Percentiles rank a stretch among this genome's conserved stretches.
These are phyloP conservation scores for Phytophthora capsici DNA, from an alignment of 352 stramenopile genomes.

Conservation along the genomic window DNA sequence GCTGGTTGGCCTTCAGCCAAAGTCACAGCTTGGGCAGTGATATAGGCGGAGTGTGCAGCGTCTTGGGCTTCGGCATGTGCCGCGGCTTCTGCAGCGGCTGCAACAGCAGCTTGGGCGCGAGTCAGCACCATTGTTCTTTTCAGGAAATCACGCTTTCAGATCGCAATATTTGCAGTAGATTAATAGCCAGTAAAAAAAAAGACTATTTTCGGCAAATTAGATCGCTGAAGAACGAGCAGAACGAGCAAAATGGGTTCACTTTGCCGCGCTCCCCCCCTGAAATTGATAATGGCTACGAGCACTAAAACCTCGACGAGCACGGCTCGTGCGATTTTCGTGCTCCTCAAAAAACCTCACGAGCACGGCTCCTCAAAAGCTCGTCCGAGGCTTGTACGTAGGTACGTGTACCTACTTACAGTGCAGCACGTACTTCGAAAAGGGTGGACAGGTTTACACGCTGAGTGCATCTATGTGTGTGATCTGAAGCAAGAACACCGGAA, in stretches of 20 bases:
- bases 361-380: background rate
- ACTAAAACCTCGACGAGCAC: slow-evolving; percentile 5
- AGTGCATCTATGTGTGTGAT: background rate
- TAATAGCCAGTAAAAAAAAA: slow-evolving; percentile 1
- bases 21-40: too few relatives aligned
- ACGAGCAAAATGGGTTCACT: background rate
- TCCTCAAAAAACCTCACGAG: slow-evolving; percentile 3
- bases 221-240: slow-evolving; percentile 5
- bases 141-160: background rate
- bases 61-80: too few relatives aligned
- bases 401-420: too few relatives aligned
- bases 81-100: too few relatives aligned
- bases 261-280: background rate
- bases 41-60: too few relatives aligned
- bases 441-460: too few relatives aligned
- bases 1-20: too few relatives aligned
- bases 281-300: background rate
- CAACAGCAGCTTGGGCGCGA: background rate
- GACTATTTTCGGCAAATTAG: background rate
- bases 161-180: background rate
- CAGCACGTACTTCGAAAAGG: too few relatives aligned
- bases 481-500: background rate
- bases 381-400: background rate
- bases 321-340: background rate
- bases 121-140: background rate